These are phyloP conservation scores for Phlegmacium glaucopus DNA, from an alignment of 768 basidiomycete genomes.

Conservation along the genomic window DNA sequence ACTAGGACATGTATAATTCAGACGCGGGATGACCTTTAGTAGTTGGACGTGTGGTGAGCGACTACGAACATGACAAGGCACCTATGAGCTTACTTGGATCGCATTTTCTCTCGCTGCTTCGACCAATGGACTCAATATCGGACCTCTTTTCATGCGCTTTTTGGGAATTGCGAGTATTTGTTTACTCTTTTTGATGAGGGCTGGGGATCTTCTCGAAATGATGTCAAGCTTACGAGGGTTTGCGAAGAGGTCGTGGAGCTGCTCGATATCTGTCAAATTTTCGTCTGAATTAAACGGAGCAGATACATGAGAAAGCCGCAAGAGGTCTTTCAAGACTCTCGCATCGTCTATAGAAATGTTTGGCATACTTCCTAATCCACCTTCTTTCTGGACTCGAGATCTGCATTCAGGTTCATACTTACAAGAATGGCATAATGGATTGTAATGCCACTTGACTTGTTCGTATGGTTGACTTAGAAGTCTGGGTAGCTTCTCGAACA, in stretches of 20 bases:
- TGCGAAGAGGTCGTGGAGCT: constrained; percentile 35
- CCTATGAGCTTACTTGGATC: constrained; percentile 28
- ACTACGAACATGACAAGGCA: not conserved
- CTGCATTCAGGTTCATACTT: constrained; percentile 36
- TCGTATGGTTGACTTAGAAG: constrained; percentile 31
- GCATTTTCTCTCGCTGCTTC: constrained; percentile 33
- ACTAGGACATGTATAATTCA: constrained; percentile 43
- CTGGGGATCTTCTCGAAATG: constrained; percentile 30
- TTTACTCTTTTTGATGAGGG: constrained; percentile 35
- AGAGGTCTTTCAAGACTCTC: constrained; percentile 33
- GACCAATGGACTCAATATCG: constrained; percentile 32
- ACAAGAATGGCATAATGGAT: constrained; percentile 45
- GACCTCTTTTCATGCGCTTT: constrained; percentile 11
- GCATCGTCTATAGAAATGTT: constrained; percentile 48
- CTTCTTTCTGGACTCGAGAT: constrained; percentile 28
- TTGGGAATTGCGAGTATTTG: constrained; percentile 35
- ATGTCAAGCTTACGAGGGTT: constrained; percentile 24
- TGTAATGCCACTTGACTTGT: constrained; percentile 45
- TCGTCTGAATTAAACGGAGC: constrained; percentile 5
- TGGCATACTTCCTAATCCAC: constrained; percentile 41
- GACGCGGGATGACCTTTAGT: constrained; percentile 34
- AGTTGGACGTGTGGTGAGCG: constrained; percentile 1
- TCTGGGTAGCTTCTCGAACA: constrained; percentile 42
- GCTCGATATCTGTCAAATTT: constrained; percentile 43
- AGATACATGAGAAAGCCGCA: constrained; percentile 25